phyloP scores from a whole-genome alignment of 805 yeast genomes.

The Nakazawaea ambrosiae region DNA sequence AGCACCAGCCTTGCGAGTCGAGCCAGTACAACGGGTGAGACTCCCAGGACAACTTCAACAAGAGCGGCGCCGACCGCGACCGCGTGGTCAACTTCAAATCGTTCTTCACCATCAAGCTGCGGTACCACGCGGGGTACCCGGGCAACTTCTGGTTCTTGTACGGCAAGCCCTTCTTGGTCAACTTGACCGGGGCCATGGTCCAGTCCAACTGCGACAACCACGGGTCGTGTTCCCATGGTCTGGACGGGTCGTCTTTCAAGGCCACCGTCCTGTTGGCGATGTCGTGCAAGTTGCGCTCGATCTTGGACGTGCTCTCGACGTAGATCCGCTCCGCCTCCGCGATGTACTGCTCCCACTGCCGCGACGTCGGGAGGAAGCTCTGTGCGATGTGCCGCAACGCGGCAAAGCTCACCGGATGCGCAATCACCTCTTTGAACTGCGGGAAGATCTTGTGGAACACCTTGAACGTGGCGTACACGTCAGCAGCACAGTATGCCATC shows the following conservation, averaged over 20 bases:
- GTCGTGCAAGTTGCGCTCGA: slow-evolving; percentile 49
- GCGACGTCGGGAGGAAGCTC: slow-evolving; percentile 71
- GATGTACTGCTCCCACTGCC: slow-evolving; percentile 69
- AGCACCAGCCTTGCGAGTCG: slow-evolving; percentile 82
- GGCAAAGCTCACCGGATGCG: slow-evolving; percentile 93
- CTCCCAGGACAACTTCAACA: slow-evolving; percentile 80
- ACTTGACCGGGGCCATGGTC: slow-evolving; percentile 53
- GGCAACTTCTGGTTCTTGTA: slow-evolving; percentile 72
- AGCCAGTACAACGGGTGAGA: slow-evolving; percentile 78
- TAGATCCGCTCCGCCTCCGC: slow-evolving; percentile 60
- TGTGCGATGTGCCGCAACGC: slow-evolving; percentile 72
- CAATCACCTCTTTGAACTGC: slow-evolving; percentile 55
- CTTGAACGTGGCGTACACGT: slow-evolving; percentile 67
- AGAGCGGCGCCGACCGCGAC: slow-evolving; percentile 67
- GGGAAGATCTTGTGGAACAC: slow-evolving; percentile 70
- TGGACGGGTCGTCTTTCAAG: slow-evolving; percentile 33
- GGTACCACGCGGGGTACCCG: slow-evolving; percentile 94
- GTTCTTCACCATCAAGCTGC: slow-evolving; percentile 38
- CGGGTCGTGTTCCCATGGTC: slow-evolving; percentile 55
- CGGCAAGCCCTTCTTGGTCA: slow-evolving; percentile 65
- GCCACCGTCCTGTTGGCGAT: slow-evolving; percentile 56
- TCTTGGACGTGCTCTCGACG: slow-evolving; percentile 46
- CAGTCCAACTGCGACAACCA: slow-evolving; percentile 92
- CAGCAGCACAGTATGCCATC: slow-evolving; percentile 78
- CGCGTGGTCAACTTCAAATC: slow-evolving; percentile 56